Evolutionary conservation across 1,284 basidiomycete genomes (phyloP).

Genomic region (Marasmius sp.): DNA sequence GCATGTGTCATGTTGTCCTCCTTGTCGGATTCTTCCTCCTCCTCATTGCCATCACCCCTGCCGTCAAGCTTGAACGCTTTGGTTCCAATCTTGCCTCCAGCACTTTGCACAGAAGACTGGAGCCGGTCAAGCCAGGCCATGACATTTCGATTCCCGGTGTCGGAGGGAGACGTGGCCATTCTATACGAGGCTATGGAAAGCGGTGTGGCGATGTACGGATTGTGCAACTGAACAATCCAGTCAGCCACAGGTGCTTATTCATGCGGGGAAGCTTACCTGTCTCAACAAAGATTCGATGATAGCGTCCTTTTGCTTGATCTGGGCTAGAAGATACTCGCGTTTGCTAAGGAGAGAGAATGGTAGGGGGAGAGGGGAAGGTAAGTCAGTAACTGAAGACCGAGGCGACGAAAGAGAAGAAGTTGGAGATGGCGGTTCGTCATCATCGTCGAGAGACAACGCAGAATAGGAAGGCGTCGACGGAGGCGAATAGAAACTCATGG

Average conservation of each 20-base stretch:
- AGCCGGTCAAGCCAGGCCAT: conserved; percentile 67
- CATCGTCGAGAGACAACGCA: neutral
- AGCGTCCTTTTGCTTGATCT: conserved; percentile 79
- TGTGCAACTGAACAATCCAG: conserved; percentile 55
- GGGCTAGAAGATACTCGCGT: conserved; percentile 77
- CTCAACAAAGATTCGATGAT: conserved; percentile 81
- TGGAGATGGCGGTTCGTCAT: neutral
- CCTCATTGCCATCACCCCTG: conserved; percentile 21
- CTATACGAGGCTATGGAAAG: conserved; percentile 75
- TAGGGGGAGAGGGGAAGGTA: conserved; percentile 28
- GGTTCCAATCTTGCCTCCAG: conserved; percentile 35
- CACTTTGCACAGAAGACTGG: conserved; percentile 36
- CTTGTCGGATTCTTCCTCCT: conserved; percentile 30
- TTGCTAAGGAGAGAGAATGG: conserved; percentile 53
- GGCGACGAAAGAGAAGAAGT: conserved; percentile 26
- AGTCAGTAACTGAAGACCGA: conserved; percentile 9
- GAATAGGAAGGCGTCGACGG: conserved; percentile 1
- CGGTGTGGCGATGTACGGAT: conserved; percentile 75
- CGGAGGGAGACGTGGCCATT: conserved; percentile 70
- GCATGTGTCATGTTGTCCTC: conserved; percentile 18
- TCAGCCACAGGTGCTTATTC: conserved; percentile 5
- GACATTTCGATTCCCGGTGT: conserved; percentile 64
- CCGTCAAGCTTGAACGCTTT: conserved; percentile 44
- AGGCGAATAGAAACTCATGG: conserved; percentile 17
- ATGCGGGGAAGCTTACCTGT: conserved; percentile 47